Base-by-base conservation (phyloP, 2,329 filamentous ascomycete genomes). In the Alternaria atra region DNA sequence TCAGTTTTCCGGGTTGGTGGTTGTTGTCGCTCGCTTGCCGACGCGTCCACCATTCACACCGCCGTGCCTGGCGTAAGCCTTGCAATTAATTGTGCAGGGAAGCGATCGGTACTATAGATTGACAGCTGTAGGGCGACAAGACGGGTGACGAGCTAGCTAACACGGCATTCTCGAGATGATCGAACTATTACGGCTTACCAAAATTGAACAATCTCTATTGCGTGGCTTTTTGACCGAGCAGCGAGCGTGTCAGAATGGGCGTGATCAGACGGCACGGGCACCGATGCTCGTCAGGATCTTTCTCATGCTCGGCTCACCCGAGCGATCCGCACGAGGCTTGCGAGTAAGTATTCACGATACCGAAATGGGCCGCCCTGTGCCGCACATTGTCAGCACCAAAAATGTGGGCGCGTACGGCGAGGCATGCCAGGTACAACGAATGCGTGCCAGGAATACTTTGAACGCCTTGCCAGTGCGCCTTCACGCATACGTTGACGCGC, bases 111-210 rank as follows among this genome's bases (percentile, higher is more conserved):
- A 63, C 56, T 58, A 63, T 64, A 64, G 60, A 62, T 66, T 72
- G 71, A 72, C 69, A 75, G 66, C 64, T 65, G 69, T 70, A 74
- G 68, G 73, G 71, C 73, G 72, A 74, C 59, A 67, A 73, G 73
- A 72, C 47, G 60, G 25, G 48, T 44, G 58, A 48, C 58, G 55
- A 59, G 63, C 67, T 68, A 63, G 51, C 55, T 56, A 39, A 35
- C 34, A 37, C 56, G 54, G 60, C 55, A 60, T n/a, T 40, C 35
- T 66, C 52, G 42, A 61, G 40, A 48, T 37, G 54, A 61, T 60
- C 50, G 60, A 61, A 57, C 66, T 34, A 42, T 63, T 63, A 59
- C 53, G 60, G 58, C 48, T 61, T 63, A 60, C 43, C 55, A 63
- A 40, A 39, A 48, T 40, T 58, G 52, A 59, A 58, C 27, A 55